Conservation (phyloP, 441 rosid genomes). For the Aleurites moluccanus region DNA sequence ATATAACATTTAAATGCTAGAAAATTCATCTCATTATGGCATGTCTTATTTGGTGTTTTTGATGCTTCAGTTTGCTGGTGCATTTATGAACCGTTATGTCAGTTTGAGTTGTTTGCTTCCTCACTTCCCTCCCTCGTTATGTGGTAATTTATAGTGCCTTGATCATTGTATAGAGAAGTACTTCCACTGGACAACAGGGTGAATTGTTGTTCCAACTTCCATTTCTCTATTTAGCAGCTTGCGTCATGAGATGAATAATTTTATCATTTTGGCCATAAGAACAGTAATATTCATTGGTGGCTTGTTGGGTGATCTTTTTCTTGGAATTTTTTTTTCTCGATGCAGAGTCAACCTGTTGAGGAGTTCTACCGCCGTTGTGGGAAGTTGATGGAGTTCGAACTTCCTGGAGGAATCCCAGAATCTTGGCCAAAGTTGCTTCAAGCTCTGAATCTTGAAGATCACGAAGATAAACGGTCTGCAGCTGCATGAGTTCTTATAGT, state of each 20-base stretch:
- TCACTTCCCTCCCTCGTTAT: too few relatives aligned
- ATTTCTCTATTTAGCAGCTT: neutral
- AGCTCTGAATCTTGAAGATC: conserved; percentile 78
- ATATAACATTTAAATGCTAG: neutral
- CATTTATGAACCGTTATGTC: neutral
- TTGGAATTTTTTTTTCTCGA: conserved; percentile 15
- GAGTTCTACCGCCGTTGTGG: conserved; percentile 75
- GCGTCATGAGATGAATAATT: neutral
- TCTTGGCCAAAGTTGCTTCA: conserved; percentile 94
- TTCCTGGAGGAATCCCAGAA: conserved; percentile 97
- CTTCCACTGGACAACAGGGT: neutral
- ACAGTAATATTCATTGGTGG: neutral
- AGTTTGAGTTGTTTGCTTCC: neutral
- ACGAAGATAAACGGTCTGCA: conserved; percentile 55
- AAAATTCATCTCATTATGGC: neutral
- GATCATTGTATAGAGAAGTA: neutral
- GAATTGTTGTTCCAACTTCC: neutral
- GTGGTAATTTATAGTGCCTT: neutral
- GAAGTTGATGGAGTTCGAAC: conserved; percentile 77
- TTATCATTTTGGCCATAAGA: neutral
- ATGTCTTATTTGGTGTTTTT: neutral
- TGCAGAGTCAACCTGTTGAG: conserved; percentile 88
- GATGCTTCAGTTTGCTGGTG: neutral
- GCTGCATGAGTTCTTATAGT: conserved; percentile 46
- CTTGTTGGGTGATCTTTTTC: neutral